Base-by-base conservation (phyloP, 2,329 filamentous ascomycete genomes). In the Aureobasidium sp. region DNA sequence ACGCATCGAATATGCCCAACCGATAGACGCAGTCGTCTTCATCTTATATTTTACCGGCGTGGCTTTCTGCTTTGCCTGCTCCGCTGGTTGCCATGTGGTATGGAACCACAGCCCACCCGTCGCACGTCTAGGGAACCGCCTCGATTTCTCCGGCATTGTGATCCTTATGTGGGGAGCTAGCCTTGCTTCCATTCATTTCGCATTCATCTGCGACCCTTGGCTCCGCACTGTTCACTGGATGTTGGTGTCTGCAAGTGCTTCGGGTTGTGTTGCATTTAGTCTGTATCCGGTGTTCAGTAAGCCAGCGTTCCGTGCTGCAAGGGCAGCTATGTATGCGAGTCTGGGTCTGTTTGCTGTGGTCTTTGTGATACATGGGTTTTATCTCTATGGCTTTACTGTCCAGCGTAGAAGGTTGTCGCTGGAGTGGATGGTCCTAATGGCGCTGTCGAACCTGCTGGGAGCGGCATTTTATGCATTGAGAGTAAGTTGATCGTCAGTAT, bases 141-240 rank as follows among this genome's bases (percentile, higher is more conserved):
- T 66, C 4, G 65, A 66, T 44, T 65, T 54, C 48, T 55, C 29
- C 25, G 65, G 64, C 8, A 65, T 66, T 30, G 63, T 66, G 2
- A 50, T 66, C 10, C 60, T 66, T 3, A 64, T 66, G 62, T 65
- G 64, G 64, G 57, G 63, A 48, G 63, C 65, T 9, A 64, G 62
- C 50, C 27, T 66, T 5, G 58, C 65, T 6, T 66, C 65, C 7
- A 62, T 66, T 2, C 61, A 66, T 45, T 66, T 62, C 37, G 65
- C 57, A 2, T 66, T 66, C 47, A 27, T 54, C 10, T 65, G 62
- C 30, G 53, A 65, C 13, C 50, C 62, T 15, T 30, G 34, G 47
- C 41, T 63, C 30, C 58, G 62, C 2, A 36, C 36, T 30, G 11
- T 65, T 3, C 62, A 65, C 32, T 64, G 62, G 64, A 13, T 32